Evolutionary conservation across 1,284 basidiomycete species (phyloP).

Genomic region (Irpex sp.): DNA sequence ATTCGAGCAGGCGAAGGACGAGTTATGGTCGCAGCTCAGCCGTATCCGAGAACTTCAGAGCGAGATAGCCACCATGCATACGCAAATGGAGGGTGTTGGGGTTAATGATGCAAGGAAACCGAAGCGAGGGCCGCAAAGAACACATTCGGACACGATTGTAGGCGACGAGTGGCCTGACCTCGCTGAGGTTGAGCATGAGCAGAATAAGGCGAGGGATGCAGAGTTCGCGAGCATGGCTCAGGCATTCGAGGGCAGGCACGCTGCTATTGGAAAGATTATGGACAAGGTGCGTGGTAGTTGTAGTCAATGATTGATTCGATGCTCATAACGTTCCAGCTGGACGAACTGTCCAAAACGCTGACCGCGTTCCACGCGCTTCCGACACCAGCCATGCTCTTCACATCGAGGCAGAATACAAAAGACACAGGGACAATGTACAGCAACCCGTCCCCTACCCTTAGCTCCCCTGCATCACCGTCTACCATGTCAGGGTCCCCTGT

Average conservation of each 20-base stretch:
- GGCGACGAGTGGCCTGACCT: slow-evolving; percentile 30
- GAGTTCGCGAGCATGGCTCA: slow-evolving; percentile 64
- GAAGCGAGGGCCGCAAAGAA: slow-evolving; percentile 22
- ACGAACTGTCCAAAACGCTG: slow-evolving; percentile 53
- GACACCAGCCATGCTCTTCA: slow-evolving; percentile 43
- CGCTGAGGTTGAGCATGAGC: slow-evolving; percentile 32
- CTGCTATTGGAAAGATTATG: slow-evolving; percentile 69
- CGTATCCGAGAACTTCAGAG: slow-evolving; percentile 65
- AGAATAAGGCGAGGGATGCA: slow-evolving; percentile 43
- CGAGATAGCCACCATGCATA: slow-evolving; percentile 66
- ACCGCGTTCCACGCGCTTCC: slow-evolving; percentile 58
- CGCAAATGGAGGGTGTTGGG: slow-evolving; percentile 68
- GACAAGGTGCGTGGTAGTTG: slow-evolving; percentile 44
- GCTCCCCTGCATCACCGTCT: slow-evolving; percentile 18
- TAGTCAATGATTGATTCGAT: no score
- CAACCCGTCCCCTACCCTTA: slow-evolving; percentile 16
- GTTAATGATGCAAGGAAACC: slow-evolving; percentile 15
- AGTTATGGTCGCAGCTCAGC: slow-evolving; percentile 64
- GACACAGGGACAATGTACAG: slow-evolving; percentile 19
- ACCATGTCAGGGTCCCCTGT: slow-evolving; percentile 9
- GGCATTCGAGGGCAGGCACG: slow-evolving; percentile 64
- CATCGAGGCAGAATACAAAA: slow-evolving; percentile 30
- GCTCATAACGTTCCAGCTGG: slow-evolving; percentile 37
- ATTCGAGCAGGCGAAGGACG: slow-evolving; percentile 36
- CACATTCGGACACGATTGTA: slow-evolving; percentile 25